A percentile compares a stretch with the other conserved stretches of the same genome.
These are phyloP conservation scores for Ganoderma lingzhi DNA, from an alignment of 1,284 basidiomycete species.

Conservation along the genomic window DNA sequence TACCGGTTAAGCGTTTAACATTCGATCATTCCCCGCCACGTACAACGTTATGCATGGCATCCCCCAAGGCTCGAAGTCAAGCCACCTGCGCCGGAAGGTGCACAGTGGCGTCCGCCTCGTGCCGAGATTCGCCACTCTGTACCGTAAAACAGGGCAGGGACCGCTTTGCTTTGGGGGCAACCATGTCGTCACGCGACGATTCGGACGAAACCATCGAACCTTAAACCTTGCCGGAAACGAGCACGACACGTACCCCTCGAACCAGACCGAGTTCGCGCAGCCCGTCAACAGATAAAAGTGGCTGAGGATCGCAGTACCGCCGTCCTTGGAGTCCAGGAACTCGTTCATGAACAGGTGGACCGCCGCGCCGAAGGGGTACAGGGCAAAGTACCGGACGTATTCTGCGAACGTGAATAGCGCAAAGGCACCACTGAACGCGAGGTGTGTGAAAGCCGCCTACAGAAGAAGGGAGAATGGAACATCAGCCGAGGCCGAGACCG, in stretches of 20 bases:
- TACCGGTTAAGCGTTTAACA: neutral
- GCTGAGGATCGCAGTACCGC: constrained; percentile 95
- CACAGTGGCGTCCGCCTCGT: neutral
- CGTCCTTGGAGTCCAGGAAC: constrained; percentile 95
- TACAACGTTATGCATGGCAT: neutral
- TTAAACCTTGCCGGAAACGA: neutral
- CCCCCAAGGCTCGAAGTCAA: neutral
- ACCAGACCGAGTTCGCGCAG: constrained; percentile 93
- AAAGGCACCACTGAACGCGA: constrained; percentile 94
- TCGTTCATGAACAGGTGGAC: constrained; percentile 98
- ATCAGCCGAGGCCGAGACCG: constrained; percentile 9
- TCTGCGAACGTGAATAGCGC: constrained; percentile 95
- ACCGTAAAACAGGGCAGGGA: neutral
- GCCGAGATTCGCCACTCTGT: neutral
- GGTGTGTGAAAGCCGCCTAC: constrained; percentile 95
- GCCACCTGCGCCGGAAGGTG: neutral
- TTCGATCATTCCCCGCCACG: neutral
- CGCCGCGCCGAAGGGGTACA: constrained; percentile 94
- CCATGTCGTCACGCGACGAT: neutral
- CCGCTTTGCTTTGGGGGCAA: neutral
- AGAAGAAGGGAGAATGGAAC: constrained; percentile 18
- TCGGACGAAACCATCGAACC: neutral
- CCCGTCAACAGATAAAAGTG: constrained; percentile 98
- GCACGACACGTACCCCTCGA: constrained; percentile 79
- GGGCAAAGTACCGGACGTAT: constrained; percentile 97